Conservation (phyloP, 352 stramenopile genomes). For the Globisporangium spiculum region DNA sequence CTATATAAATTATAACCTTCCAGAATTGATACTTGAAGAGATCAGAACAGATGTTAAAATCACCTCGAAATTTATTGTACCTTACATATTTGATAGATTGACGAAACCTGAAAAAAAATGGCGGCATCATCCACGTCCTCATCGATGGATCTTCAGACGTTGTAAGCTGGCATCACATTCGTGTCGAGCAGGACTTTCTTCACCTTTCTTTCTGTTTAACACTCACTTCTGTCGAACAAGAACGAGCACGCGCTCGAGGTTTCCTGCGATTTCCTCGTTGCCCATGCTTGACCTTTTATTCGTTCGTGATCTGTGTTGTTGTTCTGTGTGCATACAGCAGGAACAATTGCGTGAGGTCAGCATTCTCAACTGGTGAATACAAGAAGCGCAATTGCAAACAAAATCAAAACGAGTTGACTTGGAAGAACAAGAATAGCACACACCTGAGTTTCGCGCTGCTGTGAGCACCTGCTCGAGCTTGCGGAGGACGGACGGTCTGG, state of each 20-base stretch:
- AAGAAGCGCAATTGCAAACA: neutral
- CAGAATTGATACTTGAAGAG: neutral
- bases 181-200: neutral
- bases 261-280: constrained; percentile 8
- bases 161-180: neutral
- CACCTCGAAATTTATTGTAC: neutral
- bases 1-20: neutral
- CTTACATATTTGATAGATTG: neutral
- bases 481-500: constrained; percentile 25
- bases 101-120: neutral
- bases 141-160: neutral
- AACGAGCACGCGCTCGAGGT: constrained; percentile 11
- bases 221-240: constrained; percentile 10
- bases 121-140: too few relatives aligned
- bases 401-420: neutral
- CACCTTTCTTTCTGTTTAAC: neutral
- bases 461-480: constrained; percentile 31
- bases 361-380: neutral
- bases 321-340: too few relatives aligned
- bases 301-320: too few relatives aligned
- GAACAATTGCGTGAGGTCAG: neutral
- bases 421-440: neutral
- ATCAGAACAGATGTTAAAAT: neutral
- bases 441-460: constrained; percentile 21
- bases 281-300: neutral